Evolutionary conservation across 805 yeast species (phyloP).

Genomic region (Lipomyces starkeyi): DNA sequence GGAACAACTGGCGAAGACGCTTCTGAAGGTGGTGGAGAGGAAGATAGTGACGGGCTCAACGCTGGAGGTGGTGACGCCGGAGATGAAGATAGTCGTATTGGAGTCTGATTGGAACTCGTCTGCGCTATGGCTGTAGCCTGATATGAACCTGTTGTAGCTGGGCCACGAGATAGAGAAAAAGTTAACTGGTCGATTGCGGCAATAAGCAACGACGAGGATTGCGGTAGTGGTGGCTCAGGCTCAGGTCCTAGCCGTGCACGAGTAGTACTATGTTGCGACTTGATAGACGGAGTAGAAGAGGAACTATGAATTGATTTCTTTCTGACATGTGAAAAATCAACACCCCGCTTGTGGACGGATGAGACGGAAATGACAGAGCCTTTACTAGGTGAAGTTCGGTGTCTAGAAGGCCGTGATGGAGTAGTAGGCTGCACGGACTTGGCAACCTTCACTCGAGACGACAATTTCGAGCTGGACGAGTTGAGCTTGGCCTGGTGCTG

Average conservation of each 20-base stretch:
- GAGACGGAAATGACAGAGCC: slow-evolving; percentile 25
- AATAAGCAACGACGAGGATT: slow-evolving; percentile 25
- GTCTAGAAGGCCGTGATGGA: slow-evolving; percentile 23
- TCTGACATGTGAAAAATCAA: slow-evolving; percentile 30
- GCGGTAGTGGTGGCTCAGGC: slow-evolving; percentile 26
- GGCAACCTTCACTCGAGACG: slow-evolving; percentile 2
- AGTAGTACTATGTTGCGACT: slow-evolving; percentile 14
- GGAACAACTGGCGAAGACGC: slow-evolving; percentile 2
- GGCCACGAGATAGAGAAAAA: slow-evolving; percentile 10
- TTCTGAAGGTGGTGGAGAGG: background rate
- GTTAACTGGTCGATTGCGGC: slow-evolving; percentile 22
- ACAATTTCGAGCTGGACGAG: slow-evolving; percentile 2
- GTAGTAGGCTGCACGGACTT: slow-evolving; percentile 7
- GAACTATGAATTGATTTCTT: slow-evolving; percentile 18
- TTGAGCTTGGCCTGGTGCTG: slow-evolving; percentile 10
- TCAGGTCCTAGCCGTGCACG: slow-evolving; percentile 9
- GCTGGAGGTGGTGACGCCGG: slow-evolving; percentile 1
- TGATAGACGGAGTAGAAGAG: slow-evolving; percentile 15
- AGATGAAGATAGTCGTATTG: background rate
- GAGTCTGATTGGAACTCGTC: background rate
- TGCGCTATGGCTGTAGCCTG: background rate
- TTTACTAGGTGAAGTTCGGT: slow-evolving; percentile 13
- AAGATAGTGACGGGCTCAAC: background rate
- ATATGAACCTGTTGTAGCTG: background rate
- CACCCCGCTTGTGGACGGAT: slow-evolving; percentile 29